Evolutionary conservation across 441 rosid species (phyloP), one percentile per base, ranked within the genome.

Genomic region (Erodium trifolium): DNA sequence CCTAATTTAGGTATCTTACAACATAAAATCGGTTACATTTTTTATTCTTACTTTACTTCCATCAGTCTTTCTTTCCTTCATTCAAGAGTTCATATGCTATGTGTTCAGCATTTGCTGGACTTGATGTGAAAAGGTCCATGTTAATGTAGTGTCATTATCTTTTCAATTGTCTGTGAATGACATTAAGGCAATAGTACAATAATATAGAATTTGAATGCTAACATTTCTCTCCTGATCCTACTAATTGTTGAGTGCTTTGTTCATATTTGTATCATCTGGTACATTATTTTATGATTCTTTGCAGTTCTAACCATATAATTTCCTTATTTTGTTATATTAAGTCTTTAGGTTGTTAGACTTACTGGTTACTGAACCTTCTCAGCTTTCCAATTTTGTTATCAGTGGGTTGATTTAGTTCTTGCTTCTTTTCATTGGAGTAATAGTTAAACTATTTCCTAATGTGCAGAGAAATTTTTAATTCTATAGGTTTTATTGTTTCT

Each of bases 381-480:
- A 9, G 3, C 12, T 62, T 62, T 10, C 37, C 35, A 16, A 27
- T 62, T 12, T 62, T 62, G 65, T 62, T n/a, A 35, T 27, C 7
- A 13, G 37, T 62, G 65, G 65, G 31, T 62, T 27, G 65, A 62
- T 23, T 62, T 17, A 62, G 16, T 62, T 23, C 34, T 60, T 60
- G 65, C 65, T 60, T 23, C n/a, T 8, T 10, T 6, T 23, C 34
- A n/a, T 53, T 53, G 60, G 17, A 53, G 60, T 14, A 1, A n/a
- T 53, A 53, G 60, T 53, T 53, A 4, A 5, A 16, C 27, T 14
- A 53, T 53, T n/a, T 16, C 2, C n/a, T 53, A 34, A 34, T 34
- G 37, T 3, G 37, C 37, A 34, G 62, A 55, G 27, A 55, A 55
- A 9, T 55, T 55, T 16, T 16, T 1, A 17, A 17, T 5, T 17